Evolutionary conservation across 495 filamentous ascomycete species (phyloP).

Genomic region (Penicillium samsonianum): DNA sequence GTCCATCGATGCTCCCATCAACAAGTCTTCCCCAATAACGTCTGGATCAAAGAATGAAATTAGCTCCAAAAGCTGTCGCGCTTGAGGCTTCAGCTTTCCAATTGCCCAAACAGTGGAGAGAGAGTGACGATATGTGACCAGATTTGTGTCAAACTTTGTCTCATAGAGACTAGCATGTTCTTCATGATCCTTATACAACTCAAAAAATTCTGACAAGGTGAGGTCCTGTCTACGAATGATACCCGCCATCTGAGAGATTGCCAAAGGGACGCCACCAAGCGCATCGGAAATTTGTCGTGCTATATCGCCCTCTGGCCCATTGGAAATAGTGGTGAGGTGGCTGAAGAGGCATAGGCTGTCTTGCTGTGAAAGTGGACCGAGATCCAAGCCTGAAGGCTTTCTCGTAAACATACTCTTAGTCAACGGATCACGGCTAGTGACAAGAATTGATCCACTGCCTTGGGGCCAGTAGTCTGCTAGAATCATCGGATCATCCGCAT

Average conservation of each 20-base stretch:
- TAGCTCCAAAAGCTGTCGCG: conserved; percentile 29
- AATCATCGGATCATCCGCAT: conserved; percentile 33
- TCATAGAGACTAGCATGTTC: conserved; percentile 24
- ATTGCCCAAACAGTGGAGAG: conserved; percentile 44
- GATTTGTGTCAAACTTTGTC: conserved; percentile 18
- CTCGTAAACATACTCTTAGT: conserved; percentile 16
- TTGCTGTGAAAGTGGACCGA: conserved; percentile 17
- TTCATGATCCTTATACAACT: conserved; percentile 30
- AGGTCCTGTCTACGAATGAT: conserved; percentile 33
- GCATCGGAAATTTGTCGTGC: conserved; percentile 14
- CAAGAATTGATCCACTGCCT: conserved; percentile 34
- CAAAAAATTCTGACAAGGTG: conserved; percentile 29
- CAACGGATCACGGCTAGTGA: conserved; percentile 40
- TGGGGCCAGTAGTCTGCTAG: conserved; percentile 39
- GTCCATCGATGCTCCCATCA: conserved; percentile 19
- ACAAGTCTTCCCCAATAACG: conserved; percentile 30
- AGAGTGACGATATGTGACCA: conserved; percentile 28
- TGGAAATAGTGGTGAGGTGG: conserved; percentile 14
- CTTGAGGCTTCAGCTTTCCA: conserved; percentile 24
- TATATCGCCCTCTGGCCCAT: conserved; percentile 13
- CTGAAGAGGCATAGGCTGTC: conserved; percentile 23
- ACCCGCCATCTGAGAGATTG: conserved; percentile 45
- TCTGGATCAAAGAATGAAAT: conserved; percentile 40
- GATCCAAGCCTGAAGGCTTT: conserved; percentile 17
- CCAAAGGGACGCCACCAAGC: conserved; percentile 42